phyloP scores from a whole-genome alignment of 2,329 filamentous ascomycete genomes.

The Neoscytalidium dimidiatum region DNA sequence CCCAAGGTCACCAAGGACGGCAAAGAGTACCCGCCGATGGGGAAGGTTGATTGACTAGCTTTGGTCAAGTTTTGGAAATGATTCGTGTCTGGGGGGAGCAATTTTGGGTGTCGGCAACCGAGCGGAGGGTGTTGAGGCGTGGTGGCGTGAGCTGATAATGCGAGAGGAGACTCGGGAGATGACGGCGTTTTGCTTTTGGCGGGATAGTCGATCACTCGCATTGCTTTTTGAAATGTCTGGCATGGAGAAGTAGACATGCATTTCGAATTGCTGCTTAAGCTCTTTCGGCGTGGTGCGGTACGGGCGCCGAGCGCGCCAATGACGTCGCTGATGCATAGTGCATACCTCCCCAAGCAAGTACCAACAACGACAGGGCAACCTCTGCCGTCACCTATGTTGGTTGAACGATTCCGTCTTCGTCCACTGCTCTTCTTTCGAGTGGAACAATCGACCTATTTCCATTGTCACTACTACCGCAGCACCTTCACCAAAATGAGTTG shows the following conservation, averaged over 20 bases:
- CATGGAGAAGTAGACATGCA: neutral
- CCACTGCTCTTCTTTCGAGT: neutral
- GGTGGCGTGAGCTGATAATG: neutral
- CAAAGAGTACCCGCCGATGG: conserved; percentile 67
- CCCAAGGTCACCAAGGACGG: conserved; percentile 64
- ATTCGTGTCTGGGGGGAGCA: neutral
- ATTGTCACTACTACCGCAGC: neutral
- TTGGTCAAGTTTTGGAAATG: conserved; percentile 2
- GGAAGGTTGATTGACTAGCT: conserved; percentile 31
- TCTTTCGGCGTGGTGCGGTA: neutral
- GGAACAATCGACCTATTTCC: neutral
- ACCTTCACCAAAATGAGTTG: conserved; percentile 42
- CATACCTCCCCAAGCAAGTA: neutral
- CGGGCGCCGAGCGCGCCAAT: neutral
- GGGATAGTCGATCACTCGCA: neutral
- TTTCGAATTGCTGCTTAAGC: neutral
- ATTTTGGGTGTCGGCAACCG: neutral
- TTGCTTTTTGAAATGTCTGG: neutral
- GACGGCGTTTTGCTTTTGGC: neutral
- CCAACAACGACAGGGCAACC: neutral
- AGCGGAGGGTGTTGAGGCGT: neutral
- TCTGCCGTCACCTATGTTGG: neutral
- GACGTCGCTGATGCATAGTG: conserved; percentile 8
- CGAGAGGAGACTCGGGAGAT: neutral
- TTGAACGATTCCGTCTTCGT: neutral